Conservation (phyloP, 2,329 filamentous ascomycete genomes). For the Amphichorda felina region DNA sequence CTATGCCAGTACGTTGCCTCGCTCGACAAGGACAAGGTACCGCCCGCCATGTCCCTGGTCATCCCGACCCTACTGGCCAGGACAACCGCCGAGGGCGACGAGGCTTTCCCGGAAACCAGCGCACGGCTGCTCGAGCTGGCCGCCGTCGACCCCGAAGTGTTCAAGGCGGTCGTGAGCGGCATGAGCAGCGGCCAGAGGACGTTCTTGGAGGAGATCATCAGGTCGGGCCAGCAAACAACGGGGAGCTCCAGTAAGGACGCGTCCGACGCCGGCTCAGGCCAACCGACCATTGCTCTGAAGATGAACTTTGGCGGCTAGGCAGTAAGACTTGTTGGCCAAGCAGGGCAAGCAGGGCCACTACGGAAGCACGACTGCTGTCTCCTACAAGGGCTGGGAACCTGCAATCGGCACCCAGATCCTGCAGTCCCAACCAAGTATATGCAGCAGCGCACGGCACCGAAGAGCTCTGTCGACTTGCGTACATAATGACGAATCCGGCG, state of each 20-base stretch:
- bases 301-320: constrained; percentile 66
- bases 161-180: constrained; percentile 60
- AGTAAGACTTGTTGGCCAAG: too few species aligned
- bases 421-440: too few species aligned
- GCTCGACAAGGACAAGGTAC: constrained; percentile 29
- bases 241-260: constrained; percentile 23
- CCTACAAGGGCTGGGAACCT: too few species aligned
- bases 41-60: constrained; percentile 61
- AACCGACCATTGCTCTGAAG: constrained; percentile 83
- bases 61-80: constrained; percentile 66
- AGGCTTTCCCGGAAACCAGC: constrained; percentile 59
- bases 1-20: constrained; percentile 59
- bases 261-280: constrained; percentile 28
- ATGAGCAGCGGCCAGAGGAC: constrained; percentile 60
- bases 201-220: constrained; percentile 73
- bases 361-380: too few species aligned
- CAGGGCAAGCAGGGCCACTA: too few species aligned
- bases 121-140: constrained; percentile 70
- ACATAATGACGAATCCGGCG: too few species aligned
- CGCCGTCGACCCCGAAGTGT: constrained; percentile 57
- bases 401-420: too few species aligned
- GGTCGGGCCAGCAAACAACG: constrained; percentile 42
- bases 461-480: too few species aligned
- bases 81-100: constrained; percentile 51
- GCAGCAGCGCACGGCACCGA: too few species aligned